These are phyloP conservation scores for Vigna unguiculata DNA, from an alignment of 306 rosid genomes.

Conservation along the genomic window DNA sequence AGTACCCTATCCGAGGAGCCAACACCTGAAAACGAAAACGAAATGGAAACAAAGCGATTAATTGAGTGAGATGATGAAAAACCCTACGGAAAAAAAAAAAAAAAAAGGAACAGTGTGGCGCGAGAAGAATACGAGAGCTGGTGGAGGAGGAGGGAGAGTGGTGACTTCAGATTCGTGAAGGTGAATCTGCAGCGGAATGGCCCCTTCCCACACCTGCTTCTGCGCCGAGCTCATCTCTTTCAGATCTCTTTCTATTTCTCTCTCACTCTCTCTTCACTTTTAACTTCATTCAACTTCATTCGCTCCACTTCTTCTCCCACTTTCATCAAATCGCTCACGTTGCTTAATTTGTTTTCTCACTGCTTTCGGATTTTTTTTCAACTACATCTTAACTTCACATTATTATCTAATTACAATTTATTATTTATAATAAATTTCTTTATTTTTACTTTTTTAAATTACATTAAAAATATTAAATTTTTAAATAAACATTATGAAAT, in stretches of 20 bases:
- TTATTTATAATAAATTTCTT: too few species aligned
- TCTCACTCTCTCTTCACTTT: slow-evolving; percentile 3
- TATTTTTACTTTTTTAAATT: too few species aligned
- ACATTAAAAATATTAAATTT: background rate
- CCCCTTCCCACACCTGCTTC: slow-evolving; percentile 80
- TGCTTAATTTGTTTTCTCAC: background rate
- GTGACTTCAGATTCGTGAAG: slow-evolving; percentile 93
- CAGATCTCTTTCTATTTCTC: slow-evolving; percentile 19
- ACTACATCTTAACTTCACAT: too few species aligned
- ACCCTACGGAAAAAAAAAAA: slow-evolving; percentile 1
- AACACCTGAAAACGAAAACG: slow-evolving; percentile 61
- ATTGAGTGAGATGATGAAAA: background rate
- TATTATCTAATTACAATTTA: too few species aligned
- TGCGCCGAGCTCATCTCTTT: slow-evolving; percentile 64
- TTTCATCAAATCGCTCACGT: background rate
- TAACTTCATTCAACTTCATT: slow-evolving; percentile 12
- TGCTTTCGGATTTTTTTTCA: too few species aligned
- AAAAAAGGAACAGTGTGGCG: background rate
- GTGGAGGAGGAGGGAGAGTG: slow-evolving; percentile 87
- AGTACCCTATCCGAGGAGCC: slow-evolving; percentile 90
- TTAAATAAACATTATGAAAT: too few species aligned
- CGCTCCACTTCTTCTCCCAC: background rate
- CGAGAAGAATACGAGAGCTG: slow-evolving; percentile 64
- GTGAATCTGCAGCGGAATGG: slow-evolving; percentile 86
- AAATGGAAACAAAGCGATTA: background rate